Base-by-base conservation (phyloP, 768 basidiomycete species). In the Lentinula sp. region DNA sequence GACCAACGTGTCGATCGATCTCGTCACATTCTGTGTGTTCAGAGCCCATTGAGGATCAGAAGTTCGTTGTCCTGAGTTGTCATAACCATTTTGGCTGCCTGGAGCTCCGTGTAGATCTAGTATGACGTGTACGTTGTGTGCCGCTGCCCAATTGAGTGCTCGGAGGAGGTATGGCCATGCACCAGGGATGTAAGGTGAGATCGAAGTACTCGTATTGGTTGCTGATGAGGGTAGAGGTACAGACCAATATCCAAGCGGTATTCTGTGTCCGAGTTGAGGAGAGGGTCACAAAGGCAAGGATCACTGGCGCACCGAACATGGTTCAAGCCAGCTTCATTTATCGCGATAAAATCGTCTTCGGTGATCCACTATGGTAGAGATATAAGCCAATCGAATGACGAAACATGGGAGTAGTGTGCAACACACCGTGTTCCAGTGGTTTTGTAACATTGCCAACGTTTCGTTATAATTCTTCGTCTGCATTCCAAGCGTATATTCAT, bases 201-300 rank as follows among this genome's bases (percentile, higher is more conserved):
- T 36, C 3, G 62, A 65, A 18, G 61, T 65, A 16, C 76, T 75
- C 5, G 68, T 73, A 53, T 78, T 77, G 6, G 85, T 86, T 63
- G 83, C 80, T 13, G 78, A 71, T 36, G 83, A 74, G 3, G 81
- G 81, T 37, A 86, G 71, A 0, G 88, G 88, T n/a, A 90, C 81
- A n/a, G 87, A 86, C 88, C 88, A 91, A 69, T 85, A 91, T 8
- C 87, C 88, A 6, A 89, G 62, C 5, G 88, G 88, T 66, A 91
- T 86, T 35, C 88, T 88, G 61, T 37, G 42, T 10, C 13, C 18
- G 12, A 41, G 35, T 12, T 41, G 4, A 41, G 20, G 35, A 39
- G 7, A 23, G 35, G 2, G 36, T 28, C 13, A 54, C 35, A 41
- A 37, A 39, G 15, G n/a, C 7, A 41, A 54, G 10, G 41, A n/a